Evolutionary conservation across 2,329 filamentous ascomycete species (phyloP).

Genomic region (Cordyceps fumosorosea): DNA sequence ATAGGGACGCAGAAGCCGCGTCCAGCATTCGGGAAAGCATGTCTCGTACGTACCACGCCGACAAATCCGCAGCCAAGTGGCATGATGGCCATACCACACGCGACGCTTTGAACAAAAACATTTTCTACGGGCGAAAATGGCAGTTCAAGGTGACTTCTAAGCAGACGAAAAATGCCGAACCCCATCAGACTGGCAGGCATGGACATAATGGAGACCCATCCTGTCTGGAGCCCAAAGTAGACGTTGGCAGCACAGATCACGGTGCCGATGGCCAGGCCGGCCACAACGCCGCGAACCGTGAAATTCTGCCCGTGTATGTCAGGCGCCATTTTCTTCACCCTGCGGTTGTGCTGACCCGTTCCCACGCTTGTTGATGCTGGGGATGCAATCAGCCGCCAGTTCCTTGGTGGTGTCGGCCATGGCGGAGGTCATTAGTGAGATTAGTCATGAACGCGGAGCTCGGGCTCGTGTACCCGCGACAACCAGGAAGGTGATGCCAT

Average conservation of each 20-base stretch:
- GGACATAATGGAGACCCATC: conserved; percentile 73
- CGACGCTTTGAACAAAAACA: conserved; percentile 91
- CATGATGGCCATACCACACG: conserved; percentile 94
- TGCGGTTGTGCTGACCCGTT: not conserved
- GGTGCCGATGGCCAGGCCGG: conserved; percentile 77
- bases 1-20: not conserved
- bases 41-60: conserved; percentile 57
- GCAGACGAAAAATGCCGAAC: conserved; percentile 83
- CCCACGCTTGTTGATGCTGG: not conserved
- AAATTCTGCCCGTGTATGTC: conserved; percentile 58
- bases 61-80: conserved; percentile 93
- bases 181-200: conserved; percentile 95
- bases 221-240: conserved; percentile 94
- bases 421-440: not conserved
- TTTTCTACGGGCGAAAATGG: conserved; percentile 95
- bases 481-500: too few relatives aligned
- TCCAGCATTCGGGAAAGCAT: not conserved
- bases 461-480: conserved; percentile 4
- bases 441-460: conserved; percentile 1
- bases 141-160: conserved; percentile 64
- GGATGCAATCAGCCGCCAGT: not conserved
- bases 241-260: conserved; percentile 96
- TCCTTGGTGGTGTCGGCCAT: not conserved
- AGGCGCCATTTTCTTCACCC: conserved; percentile 17
- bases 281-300: conserved; percentile 71